Base-by-base conservation (phyloP, 2,329 filamentous ascomycete genomes). In the Pseudocercospora crystallina region DNA sequence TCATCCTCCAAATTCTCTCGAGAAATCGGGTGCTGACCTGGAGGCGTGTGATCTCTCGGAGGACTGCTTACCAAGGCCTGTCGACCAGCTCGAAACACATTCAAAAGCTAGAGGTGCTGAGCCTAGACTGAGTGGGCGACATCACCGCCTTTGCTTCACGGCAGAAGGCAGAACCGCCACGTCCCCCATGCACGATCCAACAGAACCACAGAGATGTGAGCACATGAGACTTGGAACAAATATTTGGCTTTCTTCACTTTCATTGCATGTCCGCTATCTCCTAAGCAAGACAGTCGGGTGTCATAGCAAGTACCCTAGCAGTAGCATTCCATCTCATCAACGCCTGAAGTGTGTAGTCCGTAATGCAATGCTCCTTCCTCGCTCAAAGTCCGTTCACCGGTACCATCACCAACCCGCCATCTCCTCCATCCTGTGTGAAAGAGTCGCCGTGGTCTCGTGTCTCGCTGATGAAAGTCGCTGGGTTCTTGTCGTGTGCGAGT, bases 401-500 rank as follows among this genome's bases (percentile, higher is more conserved):
- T 26, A 26, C 20, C 20, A 26, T 26, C 45, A 43, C 43, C 48
- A 51, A 34, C 38, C 38, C 17, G 15, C 26, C n/a, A 31, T 15
- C 31, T 36, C 42, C 31, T 38, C 13, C 26, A 42, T 53, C 48
- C 49, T 46, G 46, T 52, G 54, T 52, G 38, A 31, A 39, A 44
- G 47, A 45, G 41, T 50, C 39, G 47, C 46, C 42, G 50, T 45
- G 41, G 43, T 48, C 31, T 26, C 20, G 20, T 26, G 20, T 26
- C 20, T 26, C 20, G 20, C 20, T 26, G 20, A 4, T 26, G 20
- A 26, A 26, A 26, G 54, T 59, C 47, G 53, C 56, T 31, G 58
- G 56, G 58, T 26, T 26, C 20, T 26, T 26, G 20, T 26, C 20
- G 20, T 26, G 20, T 26, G 73, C 70, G 76, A 80, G 73, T 77